These are phyloP conservation scores for Calonectria hawksworthii DNA, from an alignment of 2,329 filamentous ascomycete genomes.

Conservation along the genomic window DNA sequence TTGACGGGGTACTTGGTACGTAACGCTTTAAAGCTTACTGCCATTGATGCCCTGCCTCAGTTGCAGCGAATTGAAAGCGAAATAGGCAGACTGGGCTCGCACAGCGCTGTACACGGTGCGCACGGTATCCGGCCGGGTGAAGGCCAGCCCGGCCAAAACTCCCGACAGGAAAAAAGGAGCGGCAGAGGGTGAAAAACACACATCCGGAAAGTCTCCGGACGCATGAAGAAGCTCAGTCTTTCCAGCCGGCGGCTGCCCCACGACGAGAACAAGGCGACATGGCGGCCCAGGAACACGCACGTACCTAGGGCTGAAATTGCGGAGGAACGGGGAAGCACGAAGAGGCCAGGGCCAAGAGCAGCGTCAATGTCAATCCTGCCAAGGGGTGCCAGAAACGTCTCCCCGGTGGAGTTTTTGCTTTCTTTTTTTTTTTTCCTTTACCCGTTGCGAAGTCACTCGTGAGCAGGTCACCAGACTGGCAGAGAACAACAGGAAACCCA, in stretches of 20 bases:
- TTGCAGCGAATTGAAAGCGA: constrained; percentile 7
- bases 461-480: constrained; percentile 28
- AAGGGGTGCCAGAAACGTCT: constrained; percentile 10
- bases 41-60: not conserved
- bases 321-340: constrained; percentile 22
- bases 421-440: not conserved
- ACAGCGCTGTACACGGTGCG: not conserved
- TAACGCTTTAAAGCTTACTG: constrained; percentile 11
- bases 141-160: not conserved
- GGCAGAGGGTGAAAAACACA: not conserved
- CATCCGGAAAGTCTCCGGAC: constrained; percentile 27
- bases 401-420: constrained; percentile 9
- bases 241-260: constrained; percentile 5
- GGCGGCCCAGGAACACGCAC: constrained; percentile 7
- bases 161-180: not conserved
- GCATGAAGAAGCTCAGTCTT: constrained; percentile 14
- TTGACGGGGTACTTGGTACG: constrained; percentile 21
- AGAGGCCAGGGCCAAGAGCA: constrained; percentile 1
- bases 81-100: not conserved
- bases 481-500: constrained; percentile 14
- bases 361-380: constrained; percentile 16
- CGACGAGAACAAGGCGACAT: constrained; percentile 10
- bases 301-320: constrained; percentile 37
- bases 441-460: constrained; percentile 17
- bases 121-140: not conserved